Conservation (phyloP, 441 rosid genomes). For the Euphorbia corollata region DNA sequence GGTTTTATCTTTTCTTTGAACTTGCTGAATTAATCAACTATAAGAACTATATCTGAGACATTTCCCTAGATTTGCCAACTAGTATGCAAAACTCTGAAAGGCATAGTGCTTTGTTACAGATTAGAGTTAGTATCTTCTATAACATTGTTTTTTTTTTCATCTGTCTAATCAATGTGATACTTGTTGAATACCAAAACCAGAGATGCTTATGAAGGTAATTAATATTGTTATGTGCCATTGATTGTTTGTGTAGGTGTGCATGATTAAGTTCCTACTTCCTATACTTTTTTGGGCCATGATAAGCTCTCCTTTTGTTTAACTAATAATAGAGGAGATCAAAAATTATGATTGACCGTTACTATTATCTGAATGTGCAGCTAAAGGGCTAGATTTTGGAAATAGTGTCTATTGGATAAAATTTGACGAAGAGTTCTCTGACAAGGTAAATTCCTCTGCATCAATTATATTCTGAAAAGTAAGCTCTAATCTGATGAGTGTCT, state of each 20-base stretch:
- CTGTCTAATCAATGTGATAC: not conserved
- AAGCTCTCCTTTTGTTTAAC: not conserved
- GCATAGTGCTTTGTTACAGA: not conserved
- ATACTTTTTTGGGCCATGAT: not conserved
- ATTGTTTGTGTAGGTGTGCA: not conserved
- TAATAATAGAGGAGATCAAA: not conserved
- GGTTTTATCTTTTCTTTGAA: not conserved
- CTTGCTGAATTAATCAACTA: not conserved
- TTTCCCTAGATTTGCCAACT: not conserved
- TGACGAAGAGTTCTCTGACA: slow-evolving; percentile 70
- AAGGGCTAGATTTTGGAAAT: slow-evolving; percentile 64
- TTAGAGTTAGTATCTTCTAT: not conserved
- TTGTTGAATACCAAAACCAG: not conserved
- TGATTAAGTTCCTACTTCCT: not conserved
- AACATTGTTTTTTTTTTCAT: not conserved
- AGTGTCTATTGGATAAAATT: slow-evolving; percentile 82
- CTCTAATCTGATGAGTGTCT: slow-evolving; percentile 18
- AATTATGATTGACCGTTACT: slow-evolving; percentile 7
- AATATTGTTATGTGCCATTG: not conserved
- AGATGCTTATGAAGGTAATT: not conserved
- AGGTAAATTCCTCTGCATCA: slow-evolving; percentile 35
- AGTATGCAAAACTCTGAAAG: not conserved
- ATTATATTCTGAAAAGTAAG: slow-evolving; percentile 5
- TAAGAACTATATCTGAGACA: not conserved
- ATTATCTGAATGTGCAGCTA: slow-evolving; percentile 48